phyloP scores from a whole-genome alignment of 2,329 filamentous ascomycete genomes.

The Talaromyces sp. region DNA sequence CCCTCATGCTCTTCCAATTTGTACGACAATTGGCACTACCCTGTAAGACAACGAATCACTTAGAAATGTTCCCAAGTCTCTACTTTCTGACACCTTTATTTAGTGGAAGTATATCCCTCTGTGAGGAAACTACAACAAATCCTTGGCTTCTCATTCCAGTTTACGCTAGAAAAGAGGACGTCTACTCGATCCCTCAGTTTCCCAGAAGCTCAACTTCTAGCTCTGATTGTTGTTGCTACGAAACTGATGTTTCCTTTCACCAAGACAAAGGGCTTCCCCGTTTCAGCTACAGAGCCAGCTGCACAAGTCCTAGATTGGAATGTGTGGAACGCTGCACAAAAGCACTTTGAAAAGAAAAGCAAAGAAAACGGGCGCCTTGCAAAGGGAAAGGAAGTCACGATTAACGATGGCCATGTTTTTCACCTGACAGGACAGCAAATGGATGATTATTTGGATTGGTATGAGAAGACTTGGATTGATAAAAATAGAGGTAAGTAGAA shows the following conservation, averaged over 20 bases:
- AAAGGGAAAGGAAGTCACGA: constrained; percentile 46
- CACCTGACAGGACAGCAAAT: constrained; percentile 57
- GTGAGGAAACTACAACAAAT: constrained; percentile 53
- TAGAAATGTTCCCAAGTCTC: constrained; percentile 5
- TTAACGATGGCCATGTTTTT: constrained; percentile 59
- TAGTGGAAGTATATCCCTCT: constrained; percentile 42
- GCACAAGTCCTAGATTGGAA: constrained; percentile 66
- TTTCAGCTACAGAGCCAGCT: constrained; percentile 51
- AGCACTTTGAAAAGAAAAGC: constrained; percentile 28
- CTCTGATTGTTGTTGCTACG: constrained; percentile 66
- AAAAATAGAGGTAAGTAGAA: constrained; percentile 20
- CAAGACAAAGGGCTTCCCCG: constrained; percentile 47
- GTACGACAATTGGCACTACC: constrained; percentile 70
- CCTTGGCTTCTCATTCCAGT: constrained; percentile 56
- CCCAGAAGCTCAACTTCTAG: constrained; percentile 70
- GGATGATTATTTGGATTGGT: constrained; percentile 77
- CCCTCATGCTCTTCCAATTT: constrained; percentile 64
- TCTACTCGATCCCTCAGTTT: constrained; percentile 47
- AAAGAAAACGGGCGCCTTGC: constrained; percentile 30
- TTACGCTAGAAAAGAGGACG: constrained; percentile 34
- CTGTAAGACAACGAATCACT: constrained; percentile 41
- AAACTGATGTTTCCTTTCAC: constrained; percentile 79
- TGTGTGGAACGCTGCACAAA: constrained; percentile 57
- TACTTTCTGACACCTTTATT: neutral
- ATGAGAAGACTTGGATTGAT: constrained; percentile 58